phyloP scores from a whole-genome alignment of 2,329 filamentous ascomycete genomes.

The Proliferodiscus dingleyae region DNA sequence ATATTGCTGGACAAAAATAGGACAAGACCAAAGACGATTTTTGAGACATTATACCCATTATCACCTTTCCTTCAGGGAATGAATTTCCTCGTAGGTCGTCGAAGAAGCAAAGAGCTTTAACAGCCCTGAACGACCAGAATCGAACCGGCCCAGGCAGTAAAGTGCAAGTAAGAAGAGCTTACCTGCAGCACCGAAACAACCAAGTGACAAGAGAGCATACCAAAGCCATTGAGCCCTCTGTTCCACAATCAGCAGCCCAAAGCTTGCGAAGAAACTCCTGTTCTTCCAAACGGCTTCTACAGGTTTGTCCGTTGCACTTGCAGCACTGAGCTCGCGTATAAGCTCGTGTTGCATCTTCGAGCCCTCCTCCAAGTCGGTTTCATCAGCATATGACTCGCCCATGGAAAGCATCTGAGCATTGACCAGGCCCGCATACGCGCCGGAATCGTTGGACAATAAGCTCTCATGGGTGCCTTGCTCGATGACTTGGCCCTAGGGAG shows the following conservation, averaged over 20 bases:
- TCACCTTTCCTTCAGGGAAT: no score
- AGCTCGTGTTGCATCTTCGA: conserved; percentile 15
- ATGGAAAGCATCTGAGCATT: conserved; percentile 45
- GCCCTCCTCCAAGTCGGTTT: conserved; percentile 22
- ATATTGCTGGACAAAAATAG: no score
- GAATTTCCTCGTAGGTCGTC: no score
- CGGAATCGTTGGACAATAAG: conserved; percentile 52
- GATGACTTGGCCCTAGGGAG: conserved; percentile 57
- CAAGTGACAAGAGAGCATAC: conserved; percentile 46
- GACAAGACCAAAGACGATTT: no score
- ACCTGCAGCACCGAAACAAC: conserved; percentile 29
- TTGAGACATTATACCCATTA: no score
- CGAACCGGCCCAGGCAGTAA: no score
- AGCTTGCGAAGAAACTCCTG: conserved; percentile 42
- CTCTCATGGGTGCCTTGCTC: conserved; percentile 74
- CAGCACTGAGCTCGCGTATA: conserved; percentile 18
- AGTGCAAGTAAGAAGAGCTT: no score
- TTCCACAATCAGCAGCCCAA: conserved; percentile 53
- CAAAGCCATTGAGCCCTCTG: conserved; percentile 47
- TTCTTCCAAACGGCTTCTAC: conserved; percentile 30
- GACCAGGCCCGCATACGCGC: conserved; percentile 65
- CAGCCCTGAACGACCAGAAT: no score
- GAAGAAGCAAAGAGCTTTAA: no score
- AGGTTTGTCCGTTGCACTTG: conserved; percentile 14
- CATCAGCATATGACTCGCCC: conserved; percentile 25